Base-by-base conservation (phyloP, 345 rosid genomes). In the Eucalyptus tenuipes region DNA sequence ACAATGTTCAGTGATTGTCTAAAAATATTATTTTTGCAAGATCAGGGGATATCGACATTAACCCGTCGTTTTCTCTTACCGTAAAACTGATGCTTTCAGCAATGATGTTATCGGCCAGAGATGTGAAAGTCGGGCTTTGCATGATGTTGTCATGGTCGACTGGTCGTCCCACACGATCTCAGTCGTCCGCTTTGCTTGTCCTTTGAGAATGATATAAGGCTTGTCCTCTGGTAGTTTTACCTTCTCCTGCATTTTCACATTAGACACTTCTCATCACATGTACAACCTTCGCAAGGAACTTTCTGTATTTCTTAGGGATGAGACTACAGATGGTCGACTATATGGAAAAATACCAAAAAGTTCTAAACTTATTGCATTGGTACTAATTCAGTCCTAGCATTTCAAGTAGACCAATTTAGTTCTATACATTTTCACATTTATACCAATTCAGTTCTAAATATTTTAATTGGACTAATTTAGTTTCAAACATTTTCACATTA, bases 81-180 rank as follows among this genome's bases (percentile, higher is more conserved):
- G 91, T 91, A 86, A 94, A 92, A 84, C 85, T 88, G 87, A 97
- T 93, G 90, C 91, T 27, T 88, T 91, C 92, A 87, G 91, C 10
- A 49, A 93, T 89, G 55, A 92, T 88, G 84, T 96, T 93, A 89
- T 94, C 92, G 5, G 99, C 98, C 2, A 87, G 40, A 53, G 95
- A 90, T 31, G 89, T 50, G 89, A 96, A 96, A 25, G 99, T 96
- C 66, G 96, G 94, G 91, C 95, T 92, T 82, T 93, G 92, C n/a
- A 61, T 85, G 11, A 90, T 71, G 22, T 92, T 88, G 4, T 82
- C 31, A 68, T 95, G 96, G 71, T 96, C 96, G 89, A 89, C 94
- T 94, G 96, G 71, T 96, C 97, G 89, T 90, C 94, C 98, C 96
- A 97, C 57, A 94, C 94, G 64, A 97, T 91, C 33, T 49, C 61